Evolutionary conservation across 2,329 filamentous ascomycete genomes (phyloP).

Genomic region (Harringtonia lauricola): DNA sequence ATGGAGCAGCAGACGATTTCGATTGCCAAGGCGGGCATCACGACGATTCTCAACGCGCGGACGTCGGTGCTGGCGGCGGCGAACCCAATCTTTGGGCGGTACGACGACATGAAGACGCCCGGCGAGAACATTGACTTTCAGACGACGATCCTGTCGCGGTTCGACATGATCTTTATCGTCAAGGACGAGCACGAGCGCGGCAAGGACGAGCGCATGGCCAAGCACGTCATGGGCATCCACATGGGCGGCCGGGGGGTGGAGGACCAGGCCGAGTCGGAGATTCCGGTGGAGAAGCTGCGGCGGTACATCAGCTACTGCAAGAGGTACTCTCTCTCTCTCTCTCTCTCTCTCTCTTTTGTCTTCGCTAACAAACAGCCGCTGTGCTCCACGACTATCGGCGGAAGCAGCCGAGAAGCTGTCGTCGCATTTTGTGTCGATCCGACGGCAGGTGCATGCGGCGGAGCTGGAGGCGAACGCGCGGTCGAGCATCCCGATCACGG

Average conservation of each 20-base stretch:
- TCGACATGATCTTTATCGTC: constrained; percentile 99
- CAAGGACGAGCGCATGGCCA: constrained; percentile 87
- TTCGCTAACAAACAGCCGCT: constrained; percentile 51
- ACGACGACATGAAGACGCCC: constrained; percentile 94
- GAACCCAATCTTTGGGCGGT: constrained; percentile 94
- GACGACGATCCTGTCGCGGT: constrained; percentile 93
- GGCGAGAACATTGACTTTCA: constrained; percentile 99
- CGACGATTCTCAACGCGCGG: constrained; percentile 90
- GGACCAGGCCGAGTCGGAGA: constrained; percentile 75
- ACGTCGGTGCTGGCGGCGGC: constrained; percentile 93
- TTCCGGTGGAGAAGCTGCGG: constrained; percentile 93
- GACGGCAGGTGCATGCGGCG: constrained; percentile 82
- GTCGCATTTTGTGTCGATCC: constrained; percentile 93
- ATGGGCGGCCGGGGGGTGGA: constrained; percentile 81
- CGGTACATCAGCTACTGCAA: constrained; percentile 96
- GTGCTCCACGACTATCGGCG: constrained; percentile 78
- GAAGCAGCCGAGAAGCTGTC: constrained; percentile 93
- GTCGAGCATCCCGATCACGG: constrained; percentile 92
- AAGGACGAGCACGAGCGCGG: constrained; percentile 85
- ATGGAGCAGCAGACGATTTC: constrained; percentile 99
- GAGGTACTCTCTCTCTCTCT: constrained; percentile 45
- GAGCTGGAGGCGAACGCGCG: constrained; percentile 84
- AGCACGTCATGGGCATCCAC: constrained; percentile 94
- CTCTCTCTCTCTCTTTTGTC: background rate
- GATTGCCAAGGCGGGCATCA: constrained; percentile 97